Conservation (phyloP, 768 basidiomycete genomes). For the Leccinum barrowsii region DNA sequence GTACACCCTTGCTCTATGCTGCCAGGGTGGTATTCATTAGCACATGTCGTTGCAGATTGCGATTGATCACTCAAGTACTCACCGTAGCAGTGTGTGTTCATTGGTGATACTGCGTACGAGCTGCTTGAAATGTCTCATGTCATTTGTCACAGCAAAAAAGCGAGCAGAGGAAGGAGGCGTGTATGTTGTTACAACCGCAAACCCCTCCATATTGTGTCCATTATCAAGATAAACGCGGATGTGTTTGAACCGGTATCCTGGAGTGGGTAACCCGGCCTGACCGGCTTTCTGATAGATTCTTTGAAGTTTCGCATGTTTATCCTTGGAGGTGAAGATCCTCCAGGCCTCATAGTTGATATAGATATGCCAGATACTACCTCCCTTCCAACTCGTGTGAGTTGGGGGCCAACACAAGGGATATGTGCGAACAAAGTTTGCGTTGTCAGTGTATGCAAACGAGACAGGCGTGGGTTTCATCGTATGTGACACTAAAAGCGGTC, state of each 20-base stretch:
- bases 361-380: not conserved
- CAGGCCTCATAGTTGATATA: not conserved
- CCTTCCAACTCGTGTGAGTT: not conserved
- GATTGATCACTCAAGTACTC: not conserved
- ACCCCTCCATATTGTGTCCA: accelerated
- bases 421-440: accelerated
- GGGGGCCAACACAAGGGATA: not conserved
- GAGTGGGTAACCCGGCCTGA: not conserved
- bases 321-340: not conserved
- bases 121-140: not conserved
- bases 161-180: not conserved
- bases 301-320: not conserved
- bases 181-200: not conserved
- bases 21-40: not conserved
- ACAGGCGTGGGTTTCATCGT: not conserved
- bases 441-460: not conserved
- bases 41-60: not conserved
- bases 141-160: not conserved
- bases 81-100: not conserved
- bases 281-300: not conserved
- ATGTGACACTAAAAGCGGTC: not conserved
- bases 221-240: not conserved
- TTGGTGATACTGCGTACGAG: not conserved
- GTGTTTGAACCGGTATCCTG: not conserved
- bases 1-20: not conserved